A percentile compares a stretch with the other conserved stretches of the same genome.
phyloP scores from a whole-genome alignment of 495 filamentous ascomycete genomes.

The Annulohypoxylon moriforme region DNA sequence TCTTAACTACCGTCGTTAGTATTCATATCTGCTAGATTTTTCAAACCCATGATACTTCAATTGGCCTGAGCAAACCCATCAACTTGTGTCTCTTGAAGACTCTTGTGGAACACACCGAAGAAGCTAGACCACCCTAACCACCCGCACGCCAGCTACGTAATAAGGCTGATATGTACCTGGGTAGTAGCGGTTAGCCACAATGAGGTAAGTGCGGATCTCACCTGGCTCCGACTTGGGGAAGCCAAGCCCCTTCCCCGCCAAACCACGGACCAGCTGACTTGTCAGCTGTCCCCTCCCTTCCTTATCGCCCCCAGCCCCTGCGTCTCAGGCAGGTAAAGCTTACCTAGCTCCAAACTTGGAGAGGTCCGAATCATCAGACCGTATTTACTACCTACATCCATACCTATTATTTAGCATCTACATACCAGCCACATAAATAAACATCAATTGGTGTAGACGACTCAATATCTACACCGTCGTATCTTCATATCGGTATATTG shows the following conservation, averaged over 20 bases:
- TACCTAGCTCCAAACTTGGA: constrained; percentile 6
- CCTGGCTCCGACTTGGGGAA: constrained; percentile 11
- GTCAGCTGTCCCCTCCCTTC: constrained; percentile 23
- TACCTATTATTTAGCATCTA: too few relatives aligned
- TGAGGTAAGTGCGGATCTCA: constrained; percentile 31
- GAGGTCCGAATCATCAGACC: constrained; percentile 7
- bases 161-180: constrained; percentile 30
- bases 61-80: not conserved
- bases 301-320: constrained; percentile 19
- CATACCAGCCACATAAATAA: constrained; percentile 3
- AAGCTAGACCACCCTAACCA: too few relatives aligned
- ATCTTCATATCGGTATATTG: constrained; percentile 14
- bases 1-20: not conserved
- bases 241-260: constrained; percentile 38
- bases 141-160: too few relatives aligned
- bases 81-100: not conserved
- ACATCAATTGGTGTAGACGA: constrained; percentile 22
- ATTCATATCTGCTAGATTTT: not conserved
- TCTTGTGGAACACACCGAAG: too few relatives aligned
- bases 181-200: not conserved
- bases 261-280: constrained; percentile 25
- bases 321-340: constrained; percentile 40
- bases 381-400: constrained; percentile 3
- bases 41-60: not conserved
- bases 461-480: constrained; percentile 10